Percentiles rank a stretch among this genome's conserved stretches.
These are phyloP conservation scores for Phoma sp. DNA, from an alignment of 2,329 filamentous ascomycete species.

Conservation along the genomic window DNA sequence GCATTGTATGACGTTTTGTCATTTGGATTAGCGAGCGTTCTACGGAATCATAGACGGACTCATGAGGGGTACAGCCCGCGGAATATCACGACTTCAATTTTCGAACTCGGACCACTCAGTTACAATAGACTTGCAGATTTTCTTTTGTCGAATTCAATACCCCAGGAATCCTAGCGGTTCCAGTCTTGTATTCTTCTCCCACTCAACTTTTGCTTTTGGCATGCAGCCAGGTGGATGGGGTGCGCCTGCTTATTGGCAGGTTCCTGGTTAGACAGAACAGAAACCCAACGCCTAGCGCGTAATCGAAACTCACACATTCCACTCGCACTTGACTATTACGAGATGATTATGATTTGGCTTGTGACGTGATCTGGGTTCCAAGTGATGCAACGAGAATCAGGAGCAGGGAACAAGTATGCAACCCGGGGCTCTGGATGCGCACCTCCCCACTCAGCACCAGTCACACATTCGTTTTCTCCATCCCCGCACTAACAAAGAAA, in stretches of 20 bases:
- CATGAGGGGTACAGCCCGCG: constrained; percentile 31
- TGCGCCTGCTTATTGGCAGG: constrained; percentile 40
- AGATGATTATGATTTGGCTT: constrained; percentile 29
- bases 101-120: constrained; percentile 18
- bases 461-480: constrained; percentile 7
- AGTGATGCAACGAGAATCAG: constrained; percentile 37
- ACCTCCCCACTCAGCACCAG: background rate
- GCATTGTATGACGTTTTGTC: constrained; percentile 32
- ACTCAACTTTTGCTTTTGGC: constrained; percentile 33
- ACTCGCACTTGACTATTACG: constrained; percentile 37
- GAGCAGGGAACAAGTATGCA: constrained; percentile 20
- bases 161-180: constrained; percentile 40
- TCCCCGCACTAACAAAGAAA: constrained; percentile 27
- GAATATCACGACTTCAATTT: constrained; percentile 40
- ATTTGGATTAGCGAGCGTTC: constrained; percentile 42
- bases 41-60: constrained; percentile 39
- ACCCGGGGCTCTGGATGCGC: constrained; percentile 21
- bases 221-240: constrained; percentile 21
- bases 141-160: constrained; percentile 44
- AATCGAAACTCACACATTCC: constrained; percentile 37
- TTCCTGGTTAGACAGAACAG: constrained; percentile 36
- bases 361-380: constrained; percentile 45
- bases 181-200: constrained; percentile 43
- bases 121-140: constrained; percentile 37
- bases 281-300: constrained; percentile 41